Conservation (phyloP, 306 rosid species). For the Citrullus mucosospermus region DNA sequence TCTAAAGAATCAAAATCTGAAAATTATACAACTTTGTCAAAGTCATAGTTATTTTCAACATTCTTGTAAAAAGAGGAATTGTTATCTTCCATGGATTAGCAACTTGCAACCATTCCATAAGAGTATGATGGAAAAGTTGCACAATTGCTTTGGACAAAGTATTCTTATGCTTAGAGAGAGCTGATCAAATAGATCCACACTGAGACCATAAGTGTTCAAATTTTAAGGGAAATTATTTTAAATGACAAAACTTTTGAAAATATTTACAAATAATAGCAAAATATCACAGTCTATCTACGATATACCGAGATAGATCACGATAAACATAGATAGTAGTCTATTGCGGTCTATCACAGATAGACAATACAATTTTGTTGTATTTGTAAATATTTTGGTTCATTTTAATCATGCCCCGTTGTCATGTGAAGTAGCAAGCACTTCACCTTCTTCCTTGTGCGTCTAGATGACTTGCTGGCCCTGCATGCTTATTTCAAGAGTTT, state of each 20-base stretch:
- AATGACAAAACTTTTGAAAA: no score
- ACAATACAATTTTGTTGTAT: no score
- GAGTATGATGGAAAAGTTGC: neutral
- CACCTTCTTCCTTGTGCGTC: neutral
- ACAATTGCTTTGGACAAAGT: neutral
- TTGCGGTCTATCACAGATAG: no score
- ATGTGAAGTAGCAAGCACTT: neutral
- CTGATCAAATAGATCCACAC: neutral
- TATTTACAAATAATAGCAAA: no score
- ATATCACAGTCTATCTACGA: no score
- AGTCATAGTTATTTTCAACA: neutral
- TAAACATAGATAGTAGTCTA: no score
- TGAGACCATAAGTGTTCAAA: neutral
- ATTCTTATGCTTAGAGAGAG: neutral
- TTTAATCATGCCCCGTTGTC: neutral
- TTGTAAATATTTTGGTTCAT: neutral
- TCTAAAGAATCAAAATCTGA: neutral
- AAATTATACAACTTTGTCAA: neutral
- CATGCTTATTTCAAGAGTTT: neutral
- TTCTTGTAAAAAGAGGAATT: neutral
- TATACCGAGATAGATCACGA: no score
- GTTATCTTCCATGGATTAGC: neutral
- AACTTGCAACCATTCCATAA: neutral
- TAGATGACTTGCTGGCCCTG: neutral
- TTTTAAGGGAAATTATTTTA: neutral